These are phyloP conservation scores for Acanthamoeba rhysodes DNA, from an alignment of 208 protist genomes.

Conservation along the genomic window DNA sequence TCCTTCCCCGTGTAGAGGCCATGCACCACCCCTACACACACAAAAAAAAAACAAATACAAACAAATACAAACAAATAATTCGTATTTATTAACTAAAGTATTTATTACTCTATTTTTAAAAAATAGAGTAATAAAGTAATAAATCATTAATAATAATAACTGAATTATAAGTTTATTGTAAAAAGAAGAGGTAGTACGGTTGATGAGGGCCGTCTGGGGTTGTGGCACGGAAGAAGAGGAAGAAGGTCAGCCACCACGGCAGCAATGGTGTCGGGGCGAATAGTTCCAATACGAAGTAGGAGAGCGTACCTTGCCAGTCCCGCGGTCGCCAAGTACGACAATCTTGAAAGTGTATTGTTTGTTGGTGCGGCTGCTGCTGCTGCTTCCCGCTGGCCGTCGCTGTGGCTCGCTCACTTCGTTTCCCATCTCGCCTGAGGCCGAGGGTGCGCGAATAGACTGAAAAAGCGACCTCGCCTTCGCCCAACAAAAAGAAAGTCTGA, in stretches of 20 bases:
- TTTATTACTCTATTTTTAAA: not conserved
- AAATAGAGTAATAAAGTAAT: not conserved
- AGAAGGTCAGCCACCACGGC: no score
- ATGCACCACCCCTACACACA: not conserved
- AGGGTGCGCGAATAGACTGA: no score
- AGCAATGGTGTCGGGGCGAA: not conserved
- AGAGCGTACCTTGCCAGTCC: not conserved
- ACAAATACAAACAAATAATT: no score
- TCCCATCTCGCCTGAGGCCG: no score
- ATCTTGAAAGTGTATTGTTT: constrained; percentile 53
- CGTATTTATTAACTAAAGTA: no score
- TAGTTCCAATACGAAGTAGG: not conserved
- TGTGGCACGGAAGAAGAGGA: not conserved
- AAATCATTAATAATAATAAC: not conserved
- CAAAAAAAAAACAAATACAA: not conserved
- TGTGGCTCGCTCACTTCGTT: constrained; percentile 60
- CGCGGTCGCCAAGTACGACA: not conserved
- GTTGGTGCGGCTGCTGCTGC: not conserved
- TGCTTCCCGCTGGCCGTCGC: not conserved
- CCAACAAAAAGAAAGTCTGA: not conserved
- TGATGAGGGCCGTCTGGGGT: constrained; percentile 27
- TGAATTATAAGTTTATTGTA: not conserved
- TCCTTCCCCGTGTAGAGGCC: constrained; percentile 31
- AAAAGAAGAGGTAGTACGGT: not conserved
- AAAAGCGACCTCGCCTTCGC: not conserved